A percentile compares a stretch with the other conserved stretches of the same genome.
These are phyloP conservation scores for Truncatella angustata DNA, from an alignment of 2,329 filamentous ascomycete genomes.

Conservation along the genomic window DNA sequence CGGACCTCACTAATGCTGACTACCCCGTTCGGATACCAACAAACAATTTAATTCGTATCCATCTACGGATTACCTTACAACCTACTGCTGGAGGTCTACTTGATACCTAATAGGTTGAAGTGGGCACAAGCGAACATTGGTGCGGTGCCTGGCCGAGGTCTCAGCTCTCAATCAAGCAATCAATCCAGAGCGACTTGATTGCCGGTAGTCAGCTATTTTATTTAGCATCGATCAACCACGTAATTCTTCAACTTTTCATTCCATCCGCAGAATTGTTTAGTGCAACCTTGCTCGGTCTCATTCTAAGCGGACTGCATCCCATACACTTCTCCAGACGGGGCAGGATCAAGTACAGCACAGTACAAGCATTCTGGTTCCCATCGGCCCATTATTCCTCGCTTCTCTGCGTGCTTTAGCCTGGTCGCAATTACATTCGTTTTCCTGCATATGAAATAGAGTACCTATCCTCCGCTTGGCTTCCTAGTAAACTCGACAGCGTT, in stretches of 20 bases:
- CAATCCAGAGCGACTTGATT: background rate
- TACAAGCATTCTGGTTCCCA: background rate
- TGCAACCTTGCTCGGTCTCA: too few relatives aligned
- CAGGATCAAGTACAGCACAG: too few relatives aligned
- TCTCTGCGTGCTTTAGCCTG: background rate
- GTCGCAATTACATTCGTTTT: background rate
- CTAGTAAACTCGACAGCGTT: background rate
- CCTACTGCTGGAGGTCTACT: too few relatives aligned
- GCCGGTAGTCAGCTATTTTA: too few relatives aligned
- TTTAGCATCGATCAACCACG: too few relatives aligned
- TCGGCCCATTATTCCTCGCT: background rate
- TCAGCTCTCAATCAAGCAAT: background rate
- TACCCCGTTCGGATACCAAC: too few relatives aligned
- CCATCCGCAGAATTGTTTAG: too few relatives aligned
- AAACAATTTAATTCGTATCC: too few relatives aligned
- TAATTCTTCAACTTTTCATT: too few relatives aligned
- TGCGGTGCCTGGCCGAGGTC: background rate
- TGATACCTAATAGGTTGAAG: too few relatives aligned
- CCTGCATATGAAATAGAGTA: background rate
- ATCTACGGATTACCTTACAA: too few relatives aligned
- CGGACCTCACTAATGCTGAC: too few relatives aligned
- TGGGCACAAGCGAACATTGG: background rate
- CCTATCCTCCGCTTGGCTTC: background rate
- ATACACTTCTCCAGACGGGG: background rate
- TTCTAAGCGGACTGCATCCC: background rate